These are phyloP conservation scores for Xylariaceae sp. DNA, from an alignment of 2,329 filamentous ascomycete species.

Conservation along the genomic window DNA sequence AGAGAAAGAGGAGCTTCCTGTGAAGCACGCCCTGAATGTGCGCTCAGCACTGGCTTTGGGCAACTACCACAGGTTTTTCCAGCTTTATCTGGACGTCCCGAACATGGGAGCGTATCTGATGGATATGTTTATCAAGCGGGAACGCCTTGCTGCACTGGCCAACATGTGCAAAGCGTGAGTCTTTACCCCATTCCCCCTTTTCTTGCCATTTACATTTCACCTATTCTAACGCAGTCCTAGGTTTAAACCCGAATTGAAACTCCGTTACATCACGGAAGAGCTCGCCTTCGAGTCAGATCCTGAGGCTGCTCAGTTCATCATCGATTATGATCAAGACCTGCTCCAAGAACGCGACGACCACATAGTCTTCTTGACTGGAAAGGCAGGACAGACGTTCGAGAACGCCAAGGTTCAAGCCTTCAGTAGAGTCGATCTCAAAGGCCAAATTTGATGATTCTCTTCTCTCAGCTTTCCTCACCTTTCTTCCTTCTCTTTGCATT, in stretches of 20 bases:
- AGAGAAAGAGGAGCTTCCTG: conserved; percentile 81
- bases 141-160: conserved; percentile 83
- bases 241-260: conserved; percentile 84
- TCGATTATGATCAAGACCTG: conserved; percentile 68
- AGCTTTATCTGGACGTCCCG: conserved; percentile 86
- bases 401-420: conserved; percentile 67
- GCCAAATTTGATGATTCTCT: conserved; percentile 66
- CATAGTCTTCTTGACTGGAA: conserved; percentile 68
- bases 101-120: conserved; percentile 98
- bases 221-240: conserved; percentile 52
- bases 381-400: conserved; percentile 71
- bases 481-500: conserved; percentile 18
- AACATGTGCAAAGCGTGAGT: conserved; percentile 94
- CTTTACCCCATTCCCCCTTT: neutral
- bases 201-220: neutral
- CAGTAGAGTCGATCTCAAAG: conserved; percentile 89
- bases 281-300: conserved; percentile 91
- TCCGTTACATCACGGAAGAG: conserved; percentile 92
- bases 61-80: conserved; percentile 98
- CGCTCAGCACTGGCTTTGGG: conserved; percentile 87
- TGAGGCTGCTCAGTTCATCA: conserved; percentile 85
- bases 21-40: conserved; percentile 88
- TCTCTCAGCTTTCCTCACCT: conserved; percentile 19
- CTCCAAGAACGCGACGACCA: conserved; percentile 72
- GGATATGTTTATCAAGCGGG: conserved; percentile 97